phyloP scores from a whole-genome alignment of 495 filamentous ascomycete species.

The Apodospora peruviana region DNA sequence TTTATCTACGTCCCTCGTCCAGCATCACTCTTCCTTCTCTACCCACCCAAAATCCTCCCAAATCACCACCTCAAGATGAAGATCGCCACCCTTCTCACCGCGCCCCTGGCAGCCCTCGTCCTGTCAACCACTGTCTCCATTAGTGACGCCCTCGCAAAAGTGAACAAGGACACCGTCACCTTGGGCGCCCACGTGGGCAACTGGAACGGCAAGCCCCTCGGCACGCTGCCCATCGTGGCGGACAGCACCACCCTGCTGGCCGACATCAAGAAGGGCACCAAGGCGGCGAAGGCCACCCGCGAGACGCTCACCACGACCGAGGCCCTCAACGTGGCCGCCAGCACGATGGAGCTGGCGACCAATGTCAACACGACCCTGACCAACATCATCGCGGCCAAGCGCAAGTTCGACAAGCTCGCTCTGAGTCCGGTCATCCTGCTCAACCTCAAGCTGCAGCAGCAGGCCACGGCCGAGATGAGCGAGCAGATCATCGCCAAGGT shows the following conservation, averaged over 20 bases:
- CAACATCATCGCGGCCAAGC: constrained; percentile 22
- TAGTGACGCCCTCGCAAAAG: constrained; percentile 18
- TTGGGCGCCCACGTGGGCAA: constrained; percentile 21
- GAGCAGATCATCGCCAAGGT: constrained; percentile 28
- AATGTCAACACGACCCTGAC: constrained; percentile 22
- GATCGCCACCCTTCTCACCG: constrained; percentile 15
- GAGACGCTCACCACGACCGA: constrained; percentile 10
- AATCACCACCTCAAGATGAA: constrained; percentile 10
- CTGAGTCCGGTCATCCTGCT: constrained; percentile 27
- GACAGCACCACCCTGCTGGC: constrained; percentile 23
- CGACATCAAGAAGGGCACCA: constrained; percentile 24
- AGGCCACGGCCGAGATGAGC: constrained; percentile 25
- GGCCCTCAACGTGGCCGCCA: constrained; percentile 21
- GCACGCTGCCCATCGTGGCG: constrained; percentile 22
- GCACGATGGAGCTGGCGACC: constrained; percentile 15
- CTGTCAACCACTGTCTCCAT: constrained; percentile 16
- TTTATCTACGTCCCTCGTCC: not conserved
- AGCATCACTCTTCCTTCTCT: not conserved
- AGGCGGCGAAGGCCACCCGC: constrained; percentile 17
- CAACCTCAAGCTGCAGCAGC: constrained; percentile 28
- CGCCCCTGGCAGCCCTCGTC: constrained; percentile 14
- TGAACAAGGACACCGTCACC: constrained; percentile 20
- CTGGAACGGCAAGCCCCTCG: constrained; percentile 21
- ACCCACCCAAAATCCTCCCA: not conserved
- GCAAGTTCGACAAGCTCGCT: constrained; percentile 26